These are phyloP conservation scores for Areca catechu DNA, from an alignment of 176 grass and related monocot genomes.

Conservation along the genomic window DNA sequence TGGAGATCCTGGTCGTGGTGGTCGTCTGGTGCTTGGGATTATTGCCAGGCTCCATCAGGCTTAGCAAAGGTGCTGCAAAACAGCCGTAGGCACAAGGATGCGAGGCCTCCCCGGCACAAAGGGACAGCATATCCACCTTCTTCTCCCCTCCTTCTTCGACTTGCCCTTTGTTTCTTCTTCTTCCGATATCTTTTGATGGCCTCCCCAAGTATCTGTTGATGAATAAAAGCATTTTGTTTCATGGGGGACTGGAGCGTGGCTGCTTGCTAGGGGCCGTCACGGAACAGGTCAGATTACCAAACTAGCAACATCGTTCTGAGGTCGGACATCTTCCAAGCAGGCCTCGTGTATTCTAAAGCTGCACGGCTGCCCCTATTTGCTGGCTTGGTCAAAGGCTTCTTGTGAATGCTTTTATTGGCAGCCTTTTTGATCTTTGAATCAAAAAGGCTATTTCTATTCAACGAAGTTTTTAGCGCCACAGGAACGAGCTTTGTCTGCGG, in stretches of 20 bases:
- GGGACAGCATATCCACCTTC: conserved; percentile 17
- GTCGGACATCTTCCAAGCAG: too few relatives aligned
- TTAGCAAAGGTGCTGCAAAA: conserved; percentile 18
- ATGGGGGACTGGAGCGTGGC: conserved; percentile 15
- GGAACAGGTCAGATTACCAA: background rate
- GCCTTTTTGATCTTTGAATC: too few relatives aligned
- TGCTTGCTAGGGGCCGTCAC: background rate
- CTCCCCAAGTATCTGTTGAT: conserved; percentile 51
- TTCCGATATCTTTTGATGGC: background rate
- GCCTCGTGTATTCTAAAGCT: too few relatives aligned
- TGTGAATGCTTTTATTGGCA: too few relatives aligned
- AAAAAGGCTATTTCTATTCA: too few relatives aligned
- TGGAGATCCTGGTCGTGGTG: conserved; percentile 37
- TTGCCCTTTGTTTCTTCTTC: background rate
- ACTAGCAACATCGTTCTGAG: conserved; percentile 9
- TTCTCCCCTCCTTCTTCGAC: background rate
- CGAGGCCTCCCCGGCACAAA: background rate
- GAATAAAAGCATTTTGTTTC: conserved; percentile 64
- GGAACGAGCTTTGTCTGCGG: too few relatives aligned
- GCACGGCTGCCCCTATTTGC: too few relatives aligned
- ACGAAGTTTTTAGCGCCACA: too few relatives aligned
- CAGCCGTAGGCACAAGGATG: conserved; percentile 42
- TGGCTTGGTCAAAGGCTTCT: too few relatives aligned
- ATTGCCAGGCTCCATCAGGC: background rate
- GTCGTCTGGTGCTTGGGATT: conserved; percentile 10